Percentiles rank a stretch among this genome's conserved stretches.
Conservation (phyloP, 345 rosid genomes). For the Erysimum cheiranthoides region DNA sequence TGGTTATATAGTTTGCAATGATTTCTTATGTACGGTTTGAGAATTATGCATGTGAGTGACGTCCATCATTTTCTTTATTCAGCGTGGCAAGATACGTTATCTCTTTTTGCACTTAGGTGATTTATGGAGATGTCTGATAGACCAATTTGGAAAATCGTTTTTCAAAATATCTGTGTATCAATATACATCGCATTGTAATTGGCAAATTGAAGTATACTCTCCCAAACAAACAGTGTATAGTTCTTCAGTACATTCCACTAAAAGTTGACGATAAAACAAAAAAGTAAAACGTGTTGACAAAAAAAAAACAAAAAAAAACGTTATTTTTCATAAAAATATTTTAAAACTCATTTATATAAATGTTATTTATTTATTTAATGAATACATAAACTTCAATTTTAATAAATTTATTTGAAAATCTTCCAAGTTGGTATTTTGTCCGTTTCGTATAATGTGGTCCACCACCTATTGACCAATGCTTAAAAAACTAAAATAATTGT, state of each 20-base stretch:
- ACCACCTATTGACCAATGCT: conserved; percentile 27
- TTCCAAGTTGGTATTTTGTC: conserved; percentile 9
- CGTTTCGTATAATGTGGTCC: conserved; percentile 36
- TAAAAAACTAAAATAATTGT: conserved; percentile 9
- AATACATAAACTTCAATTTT: background rate
- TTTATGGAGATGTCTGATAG: background rate
- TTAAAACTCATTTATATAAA: background rate
- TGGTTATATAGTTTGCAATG: background rate
- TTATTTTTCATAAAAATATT: background rate
- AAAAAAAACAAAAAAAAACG: background rate
- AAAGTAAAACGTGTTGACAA: no score
- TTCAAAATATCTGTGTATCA: background rate
- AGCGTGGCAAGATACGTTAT: background rate
- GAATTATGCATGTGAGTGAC: background rate
- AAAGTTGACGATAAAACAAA: background rate
- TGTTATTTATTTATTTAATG: no score
- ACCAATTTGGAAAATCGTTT: background rate
- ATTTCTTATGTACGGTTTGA: background rate
- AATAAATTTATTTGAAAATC: background rate
- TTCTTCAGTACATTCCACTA: background rate
- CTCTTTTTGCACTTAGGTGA: background rate
- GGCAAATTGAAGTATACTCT: background rate
- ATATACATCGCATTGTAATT: no score
- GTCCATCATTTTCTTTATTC: background rate
- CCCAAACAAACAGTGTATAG: background rate